Evolutionary conservation across 768 basidiomycete genomes (phyloP), one percentile per base, ranked within the genome.

Genomic region (Gloeostereum incarnatum): DNA sequence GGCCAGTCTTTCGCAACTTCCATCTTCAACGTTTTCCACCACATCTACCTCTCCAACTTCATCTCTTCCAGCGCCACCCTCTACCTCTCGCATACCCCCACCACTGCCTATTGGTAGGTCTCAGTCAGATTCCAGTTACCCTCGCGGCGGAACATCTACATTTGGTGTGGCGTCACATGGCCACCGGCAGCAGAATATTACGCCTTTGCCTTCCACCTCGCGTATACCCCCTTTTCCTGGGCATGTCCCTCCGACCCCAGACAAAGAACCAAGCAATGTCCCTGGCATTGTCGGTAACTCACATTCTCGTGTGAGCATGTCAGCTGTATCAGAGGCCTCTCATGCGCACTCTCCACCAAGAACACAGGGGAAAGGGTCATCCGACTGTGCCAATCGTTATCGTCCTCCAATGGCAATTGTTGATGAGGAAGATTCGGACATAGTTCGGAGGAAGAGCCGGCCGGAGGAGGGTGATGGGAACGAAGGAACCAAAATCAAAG

Each of bases 321-420:
- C 19, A 34, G 16, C 11, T 17, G 33, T 20, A 34, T 11, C 33
- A 20, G 11, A 11, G 11, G 21, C 33, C 19, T 14, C 33, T 9
- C n/a, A 17, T 34, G 13, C 21, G 19, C n/a, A n/a, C n/a, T n/a
- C n/a, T n/a, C 37, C 42, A 42, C 43, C 21, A 19, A 9, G 46
- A 45, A 42, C 41, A 35, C 40, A 48, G 41, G 19, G 47, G 4
- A 51, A 50, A 18, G 56, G 58, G 27, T 66, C 66, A 2, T 40
- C 62, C 29, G 67, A 68, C 30, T 62, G 60, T 3, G 56, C 55
- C 9, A 55, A 55, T 40, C 50, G 59, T n/a, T 63, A 60, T 44
- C 59, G 57, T 26, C n/a, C n/a, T n/a, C 53, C 54, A 5, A 60
- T 65, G 61, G 54, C 54, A 37, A 54, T 58, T 11, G 58, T 65